Base-by-base conservation (phyloP, 192 early-diverging fungal species). In the Paraglomus brasilianum region DNA sequence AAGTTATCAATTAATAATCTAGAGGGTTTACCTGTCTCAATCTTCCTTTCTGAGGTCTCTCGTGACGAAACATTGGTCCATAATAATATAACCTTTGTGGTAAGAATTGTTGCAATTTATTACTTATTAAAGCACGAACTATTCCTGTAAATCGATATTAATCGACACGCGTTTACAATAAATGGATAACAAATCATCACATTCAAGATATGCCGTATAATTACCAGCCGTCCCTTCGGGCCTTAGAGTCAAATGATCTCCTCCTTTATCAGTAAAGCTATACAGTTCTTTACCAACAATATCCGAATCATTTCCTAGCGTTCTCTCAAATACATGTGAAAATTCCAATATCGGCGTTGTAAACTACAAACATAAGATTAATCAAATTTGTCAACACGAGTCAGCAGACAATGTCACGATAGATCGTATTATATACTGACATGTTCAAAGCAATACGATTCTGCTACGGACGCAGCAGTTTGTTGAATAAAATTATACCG, bases 221-320 rank as follows among this genome's bases (percentile, higher is more conserved):
- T 22, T 42, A 51, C 74, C 72, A 5, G 88, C 88, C 1, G 88
- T 90, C 14, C 87, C 88, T 51, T 90, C 88, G 0, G 88, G 88
- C 5, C 87, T 83, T 83, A 90, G 79, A 0, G 85, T 85, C 75
- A 90, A 75, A 63, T 78, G 74, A 8, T 81, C 59, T 15, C 77
- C 73, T 52, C 84, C 81, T 51, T 84, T 82, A 73, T 87, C 86
- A 8, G 76, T 74, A 56, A 90, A 88, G 41, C 75, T 84, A 75
- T 87, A 90, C 24, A 90, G 69, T 69, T 90, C 88, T 49, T 90
- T 90, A 15, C 86, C 84, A 5, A 90, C 81, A 1, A 90, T 85
- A 72, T 90, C 88, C 10, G 84, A 84, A 48, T 83, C 81, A 11
- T 75, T 61, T 1, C 88, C 88, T 17, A 90, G 71, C 5, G 86